Conservation (phyloP, 2,329 filamentous ascomycete genomes). For the Cordyceps javanica region DNA sequence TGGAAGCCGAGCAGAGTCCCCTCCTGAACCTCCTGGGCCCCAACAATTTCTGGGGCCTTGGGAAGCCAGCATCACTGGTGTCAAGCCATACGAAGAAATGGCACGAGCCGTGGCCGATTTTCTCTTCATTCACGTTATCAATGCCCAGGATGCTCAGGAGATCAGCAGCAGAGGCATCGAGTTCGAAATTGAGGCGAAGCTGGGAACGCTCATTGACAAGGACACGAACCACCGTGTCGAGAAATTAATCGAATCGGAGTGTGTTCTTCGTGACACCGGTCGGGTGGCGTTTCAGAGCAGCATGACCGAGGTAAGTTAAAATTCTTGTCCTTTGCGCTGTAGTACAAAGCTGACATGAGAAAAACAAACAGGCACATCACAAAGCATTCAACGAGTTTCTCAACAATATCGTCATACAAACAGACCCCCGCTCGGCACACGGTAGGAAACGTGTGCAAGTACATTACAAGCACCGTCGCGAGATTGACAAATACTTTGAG, state of each 20-base stretch:
- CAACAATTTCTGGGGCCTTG: constrained; percentile 46
- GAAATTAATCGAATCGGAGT: constrained; percentile 64
- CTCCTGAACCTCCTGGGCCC: constrained; percentile 22
- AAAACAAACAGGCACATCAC: constrained; percentile 60
- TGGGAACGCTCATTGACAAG: constrained; percentile 74
- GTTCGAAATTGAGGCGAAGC: constrained; percentile 90
- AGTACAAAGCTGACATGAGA: constrained; percentile 16
- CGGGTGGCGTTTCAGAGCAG: constrained; percentile 72
- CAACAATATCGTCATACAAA: constrained; percentile 60
- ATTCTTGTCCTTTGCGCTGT: neutral
- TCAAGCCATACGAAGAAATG: constrained; percentile 66
- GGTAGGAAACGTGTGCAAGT: constrained; percentile 52
- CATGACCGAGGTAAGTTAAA: constrained; percentile 74
- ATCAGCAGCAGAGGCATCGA: constrained; percentile 60
- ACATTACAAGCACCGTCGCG: constrained; percentile 73
- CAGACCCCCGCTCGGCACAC: constrained; percentile 47
- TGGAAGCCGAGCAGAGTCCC: constrained; percentile 15
- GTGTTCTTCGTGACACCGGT: constrained; percentile 55
- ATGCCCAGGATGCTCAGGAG: constrained; percentile 58
- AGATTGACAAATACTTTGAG: constrained; percentile 79
- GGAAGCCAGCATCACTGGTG: constrained; percentile 63
- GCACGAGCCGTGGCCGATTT: constrained; percentile 76
- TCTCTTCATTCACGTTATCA: constrained; percentile 65
- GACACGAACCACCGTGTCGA: constrained; percentile 63
- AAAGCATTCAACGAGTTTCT: constrained; percentile 77